These are phyloP conservation scores for Populus deltoides DNA, from an alignment of 345 rosid species.

Conservation along the genomic window DNA sequence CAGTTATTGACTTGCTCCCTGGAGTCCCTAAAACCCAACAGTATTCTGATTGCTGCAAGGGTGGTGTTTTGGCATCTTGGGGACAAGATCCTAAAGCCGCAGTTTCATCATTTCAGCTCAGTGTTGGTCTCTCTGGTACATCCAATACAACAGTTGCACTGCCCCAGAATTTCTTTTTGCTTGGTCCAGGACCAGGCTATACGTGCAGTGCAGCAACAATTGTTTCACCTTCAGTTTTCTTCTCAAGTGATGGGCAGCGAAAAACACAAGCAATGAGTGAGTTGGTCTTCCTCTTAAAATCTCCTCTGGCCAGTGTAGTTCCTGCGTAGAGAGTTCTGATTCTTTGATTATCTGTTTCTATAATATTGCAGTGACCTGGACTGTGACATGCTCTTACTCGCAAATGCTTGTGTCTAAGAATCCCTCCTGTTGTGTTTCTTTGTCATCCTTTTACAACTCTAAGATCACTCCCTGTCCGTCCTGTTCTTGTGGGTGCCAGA, in stretches of 20 bases:
- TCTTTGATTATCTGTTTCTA: no score
- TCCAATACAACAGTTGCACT: conserved; percentile 61
- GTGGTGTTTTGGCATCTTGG: conserved; percentile 57
- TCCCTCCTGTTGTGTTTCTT: conserved; percentile 19
- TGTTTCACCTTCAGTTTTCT: conserved; percentile 53
- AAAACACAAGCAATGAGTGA: conserved; percentile 67
- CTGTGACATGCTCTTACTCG: conserved; percentile 10
- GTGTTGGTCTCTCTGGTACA: conserved; percentile 63
- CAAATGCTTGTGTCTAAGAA: conserved; percentile 6
- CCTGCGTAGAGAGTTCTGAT: no score
- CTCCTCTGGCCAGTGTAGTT: no score
- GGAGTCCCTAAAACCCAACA: conserved; percentile 71
- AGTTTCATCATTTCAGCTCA: conserved; percentile 61
- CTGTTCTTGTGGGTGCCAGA: conserved; percentile 22
- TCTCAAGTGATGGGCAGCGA: conserved; percentile 51
- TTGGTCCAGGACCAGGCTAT: conserved; percentile 66
- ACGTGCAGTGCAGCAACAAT: conserved; percentile 60
- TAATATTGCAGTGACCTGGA: conserved; percentile 20
- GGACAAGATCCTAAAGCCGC: conserved; percentile 59
- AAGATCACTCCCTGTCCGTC: conserved; percentile 9
- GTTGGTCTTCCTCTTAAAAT: not conserved
- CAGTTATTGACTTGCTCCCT: conserved; percentile 61
- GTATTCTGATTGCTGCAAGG: conserved; percentile 63
- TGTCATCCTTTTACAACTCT: conserved; percentile 19
- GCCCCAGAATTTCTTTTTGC: conserved; percentile 60